Conservation (phyloP, 1,139 yeast genomes). For the Candida sp. region DNA sequence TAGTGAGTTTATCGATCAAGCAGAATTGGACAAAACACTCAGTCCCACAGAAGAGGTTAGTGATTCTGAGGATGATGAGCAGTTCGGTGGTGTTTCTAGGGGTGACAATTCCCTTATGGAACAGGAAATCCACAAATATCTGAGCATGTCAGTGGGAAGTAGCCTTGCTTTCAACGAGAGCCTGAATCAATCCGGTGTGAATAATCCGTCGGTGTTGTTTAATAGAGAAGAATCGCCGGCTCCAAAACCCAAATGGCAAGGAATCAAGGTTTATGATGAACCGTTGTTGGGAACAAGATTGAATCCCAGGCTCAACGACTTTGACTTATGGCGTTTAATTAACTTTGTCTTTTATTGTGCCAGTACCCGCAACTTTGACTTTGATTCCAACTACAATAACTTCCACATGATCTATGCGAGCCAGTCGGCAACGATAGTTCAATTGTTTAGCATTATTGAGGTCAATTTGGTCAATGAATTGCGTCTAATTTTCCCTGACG, state of each 20-base stretch:
- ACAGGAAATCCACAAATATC: constrained; percentile 21
- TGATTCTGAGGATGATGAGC: constrained; percentile 34
- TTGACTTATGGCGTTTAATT: constrained; percentile 34
- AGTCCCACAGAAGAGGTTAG: constrained; percentile 17
- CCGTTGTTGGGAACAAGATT: constrained; percentile 25
- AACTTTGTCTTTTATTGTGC: constrained; percentile 44
- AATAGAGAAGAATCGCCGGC: constrained; percentile 1
- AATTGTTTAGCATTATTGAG: constrained; percentile 27
- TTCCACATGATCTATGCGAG: constrained; percentile 28
- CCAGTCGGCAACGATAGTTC: constrained; percentile 20
- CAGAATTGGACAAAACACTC: too few species aligned
- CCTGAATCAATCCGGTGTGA: constrained; percentile 18
- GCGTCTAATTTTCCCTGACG: constrained; percentile 2
- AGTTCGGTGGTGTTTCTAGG: constrained; percentile 18
- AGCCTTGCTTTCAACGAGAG: constrained; percentile 5
- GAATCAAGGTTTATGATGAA: constrained; percentile 35
- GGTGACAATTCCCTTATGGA: constrained; percentile 16
- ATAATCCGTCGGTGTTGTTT: constrained; percentile 20
- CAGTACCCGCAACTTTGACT: constrained; percentile 24
- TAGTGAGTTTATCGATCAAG: too few species aligned
- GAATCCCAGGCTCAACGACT: constrained; percentile 24
- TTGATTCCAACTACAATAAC: constrained; percentile 21
- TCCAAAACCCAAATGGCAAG: constrained; percentile 10
- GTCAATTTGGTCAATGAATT: constrained; percentile 20
- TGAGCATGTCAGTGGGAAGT: constrained; percentile 4